Evolutionary conservation across 441 rosid genomes (phyloP).

Genomic region (Aleurites moluccanus): DNA sequence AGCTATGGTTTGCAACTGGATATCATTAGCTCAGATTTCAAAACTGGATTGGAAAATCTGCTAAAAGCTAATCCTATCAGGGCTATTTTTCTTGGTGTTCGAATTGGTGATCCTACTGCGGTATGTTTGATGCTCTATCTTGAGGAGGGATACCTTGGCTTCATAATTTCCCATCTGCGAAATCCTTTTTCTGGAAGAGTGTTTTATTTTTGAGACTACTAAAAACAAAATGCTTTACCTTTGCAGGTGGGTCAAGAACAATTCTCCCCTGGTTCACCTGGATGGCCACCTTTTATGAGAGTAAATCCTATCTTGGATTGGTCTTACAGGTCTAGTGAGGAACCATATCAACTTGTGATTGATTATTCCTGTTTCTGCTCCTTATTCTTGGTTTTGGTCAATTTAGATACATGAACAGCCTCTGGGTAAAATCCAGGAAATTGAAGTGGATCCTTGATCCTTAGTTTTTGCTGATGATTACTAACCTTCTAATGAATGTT

Average conservation of each 20-base stretch:
- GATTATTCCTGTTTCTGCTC: background rate
- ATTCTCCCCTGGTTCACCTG: conserved; percentile 97
- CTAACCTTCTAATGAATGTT: background rate
- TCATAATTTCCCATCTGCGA: background rate
- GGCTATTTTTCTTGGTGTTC: conserved; percentile 98
- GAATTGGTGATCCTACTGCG: conserved; percentile 99
- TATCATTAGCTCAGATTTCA: conserved; percentile 82
- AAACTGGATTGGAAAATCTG: conserved; percentile 90
- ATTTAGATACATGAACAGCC: background rate
- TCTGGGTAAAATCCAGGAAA: background rate
- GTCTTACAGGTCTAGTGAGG: conserved; percentile 77
- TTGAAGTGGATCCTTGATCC: background rate
- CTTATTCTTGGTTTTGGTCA: background rate
- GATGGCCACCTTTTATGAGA: conserved; percentile 99
- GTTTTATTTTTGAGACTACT: conserved; percentile 6
- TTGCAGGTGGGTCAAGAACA: conserved; percentile 97
- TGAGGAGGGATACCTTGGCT: background rate
- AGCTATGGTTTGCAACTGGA: conserved; percentile 87
- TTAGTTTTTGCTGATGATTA: background rate
- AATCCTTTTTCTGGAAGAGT: conserved; percentile 9
- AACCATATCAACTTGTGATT: conserved; percentile 1
- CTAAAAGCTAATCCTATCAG: conserved; percentile 73
- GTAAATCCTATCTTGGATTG: conserved; percentile 99
- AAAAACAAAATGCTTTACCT: conserved; percentile 15
- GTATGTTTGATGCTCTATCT: conserved; percentile 45